Evolutionary conservation across 208 protist species (phyloP).

Genomic region (Zelonia costaricensis): DNA sequence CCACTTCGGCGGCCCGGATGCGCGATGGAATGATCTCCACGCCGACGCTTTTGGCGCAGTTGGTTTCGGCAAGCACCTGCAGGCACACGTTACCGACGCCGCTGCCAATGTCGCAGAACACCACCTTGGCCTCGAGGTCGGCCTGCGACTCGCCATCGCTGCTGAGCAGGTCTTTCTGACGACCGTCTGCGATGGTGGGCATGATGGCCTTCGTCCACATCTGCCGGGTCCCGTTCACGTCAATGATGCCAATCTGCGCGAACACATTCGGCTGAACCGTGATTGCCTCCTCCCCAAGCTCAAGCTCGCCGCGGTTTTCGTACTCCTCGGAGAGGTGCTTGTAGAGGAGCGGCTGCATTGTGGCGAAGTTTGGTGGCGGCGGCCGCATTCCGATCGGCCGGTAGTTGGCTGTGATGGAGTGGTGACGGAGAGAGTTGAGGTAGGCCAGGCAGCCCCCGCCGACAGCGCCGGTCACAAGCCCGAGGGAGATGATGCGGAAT

Average conservation of each 20-base stretch:
- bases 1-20: slow-evolving; percentile 43
- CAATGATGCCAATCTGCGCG: slow-evolving; percentile 75
- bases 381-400: slow-evolving; percentile 30
- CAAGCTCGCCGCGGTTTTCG: slow-evolving; percentile 58
- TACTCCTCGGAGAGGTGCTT: slow-evolving; percentile 57
- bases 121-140: slow-evolving; percentile 47
- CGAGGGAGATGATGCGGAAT: slow-evolving; percentile 43
- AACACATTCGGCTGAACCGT: slow-evolving; percentile 80
- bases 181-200: slow-evolving; percentile 29
- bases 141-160: slow-evolving; percentile 24
- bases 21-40: slow-evolving; percentile 81
- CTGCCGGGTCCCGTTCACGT: slow-evolving; percentile 67
- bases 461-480: slow-evolving; percentile 28
- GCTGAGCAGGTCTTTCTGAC: slow-evolving; percentile 17
- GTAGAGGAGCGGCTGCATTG: slow-evolving; percentile 55
- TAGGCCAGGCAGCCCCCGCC: slow-evolving; percentile 43
- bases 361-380: slow-evolving; percentile 46
- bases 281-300: slow-evolving; percentile 63
- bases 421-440: slow-evolving; percentile 48
- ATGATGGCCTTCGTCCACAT: slow-evolving; percentile 76
- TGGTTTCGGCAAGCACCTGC: slow-evolving; percentile 78
- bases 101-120: slow-evolving; percentile 90
- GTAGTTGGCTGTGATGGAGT: slow-evolving; percentile 56
- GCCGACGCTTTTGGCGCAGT: slow-evolving; percentile 67
- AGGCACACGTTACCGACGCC: slow-evolving; percentile 83